These are phyloP conservation scores for Nannochloropsis salina DNA, from an alignment of 108 stramenopile species.

Conservation along the genomic window DNA sequence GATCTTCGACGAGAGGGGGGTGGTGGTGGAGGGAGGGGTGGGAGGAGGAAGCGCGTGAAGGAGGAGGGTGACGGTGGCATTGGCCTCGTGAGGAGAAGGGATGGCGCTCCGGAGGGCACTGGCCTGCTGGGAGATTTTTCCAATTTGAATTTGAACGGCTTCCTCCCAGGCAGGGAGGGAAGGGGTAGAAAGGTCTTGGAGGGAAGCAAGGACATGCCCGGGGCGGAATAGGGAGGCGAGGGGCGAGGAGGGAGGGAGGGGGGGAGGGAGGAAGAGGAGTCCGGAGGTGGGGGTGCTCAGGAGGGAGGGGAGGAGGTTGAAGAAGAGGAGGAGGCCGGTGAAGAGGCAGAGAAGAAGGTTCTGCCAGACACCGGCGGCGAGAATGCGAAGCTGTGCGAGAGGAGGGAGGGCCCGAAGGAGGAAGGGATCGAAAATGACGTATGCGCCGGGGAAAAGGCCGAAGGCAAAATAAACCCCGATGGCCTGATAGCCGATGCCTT, in stretches of 20 bases:
- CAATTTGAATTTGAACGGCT: not conserved
- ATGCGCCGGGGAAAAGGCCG: not conserved
- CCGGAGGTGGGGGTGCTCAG: not conserved
- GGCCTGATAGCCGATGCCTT: slow-evolving; percentile 7
- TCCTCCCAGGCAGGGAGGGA: not conserved
- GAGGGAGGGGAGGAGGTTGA: not conserved
- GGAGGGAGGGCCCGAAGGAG: not conserved
- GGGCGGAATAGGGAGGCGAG: not conserved
- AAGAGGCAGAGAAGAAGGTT: not conserved
- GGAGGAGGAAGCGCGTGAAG: not conserved
- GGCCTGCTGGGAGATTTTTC: not conserved
- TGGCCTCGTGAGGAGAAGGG: not conserved
- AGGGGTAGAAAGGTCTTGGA: not conserved
- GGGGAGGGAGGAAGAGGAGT: slow-evolving; percentile 10
- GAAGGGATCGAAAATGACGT: not conserved
- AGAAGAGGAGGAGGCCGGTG: not conserved
- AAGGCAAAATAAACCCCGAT: not conserved
- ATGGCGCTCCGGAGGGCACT: not conserved
- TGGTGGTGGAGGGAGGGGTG: not conserved
- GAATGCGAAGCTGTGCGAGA: not conserved
- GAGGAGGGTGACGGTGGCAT: not conserved
- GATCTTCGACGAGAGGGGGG: not conserved
- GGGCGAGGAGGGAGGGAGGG: slow-evolving; percentile 6
- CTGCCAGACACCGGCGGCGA: not conserved
- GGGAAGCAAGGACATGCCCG: not conserved